Evolutionary conservation across 78 protist species (phyloP), one percentile per base, ranked within the genome.

Genomic region (Protostelium mycophagum): DNA sequence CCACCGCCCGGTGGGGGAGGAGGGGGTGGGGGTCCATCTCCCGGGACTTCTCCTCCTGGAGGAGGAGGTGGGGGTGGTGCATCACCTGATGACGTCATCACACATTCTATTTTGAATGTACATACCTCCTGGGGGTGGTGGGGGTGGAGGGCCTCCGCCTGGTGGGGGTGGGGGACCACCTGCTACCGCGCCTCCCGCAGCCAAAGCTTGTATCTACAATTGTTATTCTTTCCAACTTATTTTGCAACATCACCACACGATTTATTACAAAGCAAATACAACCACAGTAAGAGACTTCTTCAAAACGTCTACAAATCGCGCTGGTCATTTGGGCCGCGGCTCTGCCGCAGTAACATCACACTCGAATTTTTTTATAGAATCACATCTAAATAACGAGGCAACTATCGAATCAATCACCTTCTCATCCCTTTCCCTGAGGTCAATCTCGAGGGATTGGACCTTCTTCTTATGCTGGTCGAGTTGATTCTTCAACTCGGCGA

Each of bases 101-200:
- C n/a, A n/a, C n/a, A n/a, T n/a, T 51, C 73, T 25, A 16, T 51
- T 51, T 51, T 51, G 73, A 16, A 5, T 5, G 73, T 5, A 51
- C 5, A 51, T 16, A 16, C 83, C 83, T 35, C 35, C 35, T 10
- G 91, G 91, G 9, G 91, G 91, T 5, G 91, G 91, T 36, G 91
- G 91, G 35, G 91, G 91, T 1, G 93, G 93, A 86, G 90, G 90
- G 16, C 89, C 87, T n/a, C 93, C 93, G 25, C 51, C 84, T 51
- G 73, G 73, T 51, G 73, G 73, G 5, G 73, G 73, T 51, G 31
- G 31, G 16, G 31, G 31, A 16, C 73, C 16, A 5, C 31, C 5
- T 51, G 5, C 73, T 5, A 51, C 16, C 73, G 73, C 73, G 16
- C 73, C 73, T 51, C 73, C 73, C 16, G 73, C 73, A 16, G 31